Base-by-base conservation (phyloP, 2,329 filamentous ascomycete genomes). In the Neobulgaria alba region DNA sequence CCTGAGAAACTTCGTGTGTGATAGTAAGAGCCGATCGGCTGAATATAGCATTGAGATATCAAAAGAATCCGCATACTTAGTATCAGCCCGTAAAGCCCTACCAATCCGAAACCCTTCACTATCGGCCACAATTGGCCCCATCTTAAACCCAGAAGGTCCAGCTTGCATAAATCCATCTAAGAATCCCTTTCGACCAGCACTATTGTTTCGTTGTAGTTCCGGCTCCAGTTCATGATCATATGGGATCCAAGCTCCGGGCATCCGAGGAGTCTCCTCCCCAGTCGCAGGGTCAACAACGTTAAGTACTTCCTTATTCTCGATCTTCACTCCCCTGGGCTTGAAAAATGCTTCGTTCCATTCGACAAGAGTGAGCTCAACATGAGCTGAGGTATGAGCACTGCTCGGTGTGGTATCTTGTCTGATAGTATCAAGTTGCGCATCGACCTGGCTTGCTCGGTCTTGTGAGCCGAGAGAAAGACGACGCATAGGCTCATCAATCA, bases 291-390 rank as follows among this genome's bases (percentile, higher is more conserved):
- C 29, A 65, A 60, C 4, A 66, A 69, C 43, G 66, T 26, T 12
- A 7, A 26, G 23, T 7, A 63, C 3, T 63, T 61, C 18, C 72
- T 57, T 12, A 64, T 59, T 43, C 5, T 19, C 36, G 32, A 78
- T 62, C 2, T 50, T 57, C 8, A 77, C 58, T 10, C 68, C 68
- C 9, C 74, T 61, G 2, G 69, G 71, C 1, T 50, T 58, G 43
- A 78, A 79, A 57, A 78, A 77, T 3, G 67, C 66, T 3, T 66
- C 62, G 48, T 79, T 78, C 74, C 75, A 79, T 49, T 76, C 69
- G 33, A 61, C 54, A 1, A 73, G 61, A 0, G 67, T 69, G 1
- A 58, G 57, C 14, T 69, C 63, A 4, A 64, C 49, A 17, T 62
- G 49, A 3, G 50, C 41, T 20, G 59, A 55, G 3, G 45, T 51